phyloP scores from a whole-genome alignment of 2,329 filamentous ascomycete genomes.

The Penicillium freii region DNA sequence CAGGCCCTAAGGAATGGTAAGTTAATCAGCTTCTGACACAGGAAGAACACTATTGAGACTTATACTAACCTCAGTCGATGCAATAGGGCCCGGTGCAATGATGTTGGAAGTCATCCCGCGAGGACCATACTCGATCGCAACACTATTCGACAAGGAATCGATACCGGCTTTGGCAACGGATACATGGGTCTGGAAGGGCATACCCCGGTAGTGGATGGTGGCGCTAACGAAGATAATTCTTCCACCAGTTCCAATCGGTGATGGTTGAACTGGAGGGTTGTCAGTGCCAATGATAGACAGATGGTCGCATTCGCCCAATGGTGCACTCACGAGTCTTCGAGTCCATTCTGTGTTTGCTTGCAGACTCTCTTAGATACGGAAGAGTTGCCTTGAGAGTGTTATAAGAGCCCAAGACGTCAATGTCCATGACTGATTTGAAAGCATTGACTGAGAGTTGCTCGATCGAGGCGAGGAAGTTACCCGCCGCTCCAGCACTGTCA shows the following conservation, averaged over 20 bases:
- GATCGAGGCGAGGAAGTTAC: conserved; percentile 90
- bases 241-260: conserved; percentile 63
- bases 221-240: conserved; percentile 88
- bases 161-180: conserved; percentile 87
- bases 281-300: conserved; percentile 9
- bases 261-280: conserved; percentile 26
- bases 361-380: conserved; percentile 75
- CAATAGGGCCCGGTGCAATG: conserved; percentile 83
- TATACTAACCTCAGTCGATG: conserved; percentile 64
- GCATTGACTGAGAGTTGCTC: conserved; percentile 79
- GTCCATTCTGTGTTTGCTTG: conserved; percentile 60
- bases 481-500: conserved; percentile 80
- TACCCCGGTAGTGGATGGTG: conserved; percentile 85
- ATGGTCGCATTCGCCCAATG: neutral
- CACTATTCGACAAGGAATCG: conserved; percentile 75
- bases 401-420: conserved; percentile 89
- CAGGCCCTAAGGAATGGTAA: conserved; percentile 54
- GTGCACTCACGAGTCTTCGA: conserved; percentile 49
- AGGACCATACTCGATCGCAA: conserved; percentile 87
- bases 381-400: conserved; percentile 93
- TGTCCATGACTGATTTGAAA: conserved; percentile 94
- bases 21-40: neutral
- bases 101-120: conserved; percentile 83
- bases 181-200: conserved; percentile 85
- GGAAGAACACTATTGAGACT: no score